phyloP scores from a whole-genome alignment of 2,329 filamentous ascomycete species.

The Drechslerella dactyloides region DNA sequence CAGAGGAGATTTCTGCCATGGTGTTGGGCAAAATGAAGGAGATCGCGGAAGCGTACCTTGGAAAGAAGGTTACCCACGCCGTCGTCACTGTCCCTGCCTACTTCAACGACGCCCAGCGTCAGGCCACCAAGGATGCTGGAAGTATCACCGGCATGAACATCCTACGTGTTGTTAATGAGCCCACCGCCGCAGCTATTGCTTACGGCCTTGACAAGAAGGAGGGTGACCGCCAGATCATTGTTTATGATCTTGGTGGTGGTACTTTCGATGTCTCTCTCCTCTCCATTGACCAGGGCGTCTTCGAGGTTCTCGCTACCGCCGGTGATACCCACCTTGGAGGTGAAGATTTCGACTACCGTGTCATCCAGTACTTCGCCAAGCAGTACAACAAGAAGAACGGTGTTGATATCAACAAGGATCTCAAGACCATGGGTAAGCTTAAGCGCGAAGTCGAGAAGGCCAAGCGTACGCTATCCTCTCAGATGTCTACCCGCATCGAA shows the following conservation, averaged over 20 bases:
- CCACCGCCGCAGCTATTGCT: conserved; percentile 91
- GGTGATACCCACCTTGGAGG: conserved; percentile 97
- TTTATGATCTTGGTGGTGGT: conserved; percentile 93
- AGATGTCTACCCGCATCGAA: conserved; percentile 91
- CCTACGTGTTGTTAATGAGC: conserved; percentile 95
- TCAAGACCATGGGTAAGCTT: conserved; percentile 98
- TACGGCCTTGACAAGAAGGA: conserved; percentile 89
- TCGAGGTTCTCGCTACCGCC: conserved; percentile 91
- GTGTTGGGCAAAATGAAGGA: conserved; percentile 85
- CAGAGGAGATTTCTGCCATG: conserved; percentile 81
- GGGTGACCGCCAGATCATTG: conserved; percentile 84
- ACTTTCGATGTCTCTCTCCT: conserved; percentile 94
- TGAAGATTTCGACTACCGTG: conserved; percentile 97
- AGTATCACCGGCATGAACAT: conserved; percentile 91
- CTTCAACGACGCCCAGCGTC: conserved; percentile 98
- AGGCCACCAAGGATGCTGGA: conserved; percentile 95
- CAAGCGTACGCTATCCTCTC: conserved; percentile 95
- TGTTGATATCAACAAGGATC: conserved; percentile 90
- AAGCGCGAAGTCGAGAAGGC: conserved; percentile 99
- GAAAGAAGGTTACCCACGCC: conserved; percentile 82
- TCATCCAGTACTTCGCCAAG: conserved; percentile 97
- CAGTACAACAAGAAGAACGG: conserved; percentile 97
- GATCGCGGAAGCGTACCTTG: conserved; percentile 77
- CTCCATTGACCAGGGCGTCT: conserved; percentile 88
- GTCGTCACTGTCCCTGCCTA: conserved; percentile 95